phyloP scores from a whole-genome alignment of 441 rosid genomes.

The Erodium moschatum region DNA sequence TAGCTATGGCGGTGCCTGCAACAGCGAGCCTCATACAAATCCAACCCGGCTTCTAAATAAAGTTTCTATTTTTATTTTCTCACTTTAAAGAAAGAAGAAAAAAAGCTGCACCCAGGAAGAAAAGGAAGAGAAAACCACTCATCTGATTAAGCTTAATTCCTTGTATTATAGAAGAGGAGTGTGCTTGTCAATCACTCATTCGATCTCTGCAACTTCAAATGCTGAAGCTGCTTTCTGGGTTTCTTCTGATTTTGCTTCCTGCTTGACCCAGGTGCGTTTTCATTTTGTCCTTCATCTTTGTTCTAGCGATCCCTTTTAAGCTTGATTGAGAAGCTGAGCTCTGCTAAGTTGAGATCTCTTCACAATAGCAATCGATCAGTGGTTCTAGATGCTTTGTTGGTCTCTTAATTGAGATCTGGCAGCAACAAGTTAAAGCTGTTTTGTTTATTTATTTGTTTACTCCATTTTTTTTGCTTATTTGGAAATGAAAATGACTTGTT shows the following conservation, averaged over 20 bases:
- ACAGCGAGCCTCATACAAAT: background rate
- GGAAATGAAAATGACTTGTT: slow-evolving; percentile 1
- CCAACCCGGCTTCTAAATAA: background rate
- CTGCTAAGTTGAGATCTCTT: background rate
- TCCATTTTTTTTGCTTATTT: background rate
- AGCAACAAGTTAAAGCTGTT: background rate
- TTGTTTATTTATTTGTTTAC: background rate
- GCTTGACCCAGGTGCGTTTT: slow-evolving; percentile 3
- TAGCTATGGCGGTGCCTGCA: slow-evolving; percentile 6
- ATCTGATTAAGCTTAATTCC: background rate
- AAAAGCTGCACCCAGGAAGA: background rate
- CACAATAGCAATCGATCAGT: background rate
- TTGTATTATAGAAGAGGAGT: background rate
- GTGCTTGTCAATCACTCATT: background rate
- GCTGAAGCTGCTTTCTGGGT: slow-evolving; percentile 10
- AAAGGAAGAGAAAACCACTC: slow-evolving; percentile 2
- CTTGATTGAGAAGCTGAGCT: background rate
- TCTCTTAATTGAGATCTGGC: slow-evolving; percentile 8
- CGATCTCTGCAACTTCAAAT: slow-evolving; percentile 4
- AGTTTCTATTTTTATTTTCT: slow-evolving; percentile 1
- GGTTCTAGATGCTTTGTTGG: background rate
- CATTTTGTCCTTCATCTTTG: background rate
- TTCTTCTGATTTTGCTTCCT: slow-evolving; percentile 5
- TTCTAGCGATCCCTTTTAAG: background rate
- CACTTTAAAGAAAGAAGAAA: background rate